A percentile compares a stretch with the other conserved stretches of the same genome.
phyloP scores from a whole-genome alignment of 257 asterid genomes.

The Striga asiatica region DNA sequence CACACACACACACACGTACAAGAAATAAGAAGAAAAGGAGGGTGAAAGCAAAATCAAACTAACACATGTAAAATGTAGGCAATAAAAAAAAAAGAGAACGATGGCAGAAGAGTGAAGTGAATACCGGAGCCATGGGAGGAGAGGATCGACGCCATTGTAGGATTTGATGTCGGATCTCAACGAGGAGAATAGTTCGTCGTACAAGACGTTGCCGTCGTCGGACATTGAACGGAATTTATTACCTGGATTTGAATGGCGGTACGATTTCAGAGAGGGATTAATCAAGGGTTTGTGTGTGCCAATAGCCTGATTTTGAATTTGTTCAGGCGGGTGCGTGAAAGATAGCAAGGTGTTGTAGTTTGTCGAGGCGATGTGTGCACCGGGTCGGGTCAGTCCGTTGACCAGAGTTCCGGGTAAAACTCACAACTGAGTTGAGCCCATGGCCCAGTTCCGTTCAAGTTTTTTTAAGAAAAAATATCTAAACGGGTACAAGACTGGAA shows the following conservation, averaged over 20 bases:
- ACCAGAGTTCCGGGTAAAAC: no score
- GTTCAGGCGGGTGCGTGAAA: slow-evolving; percentile 16
- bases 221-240: slow-evolving; percentile 27
- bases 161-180: slow-evolving; percentile 68
- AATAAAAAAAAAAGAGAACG: neutral
- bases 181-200: slow-evolving; percentile 53
- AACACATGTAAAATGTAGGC: neutral
- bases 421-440: no score
- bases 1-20: no score
- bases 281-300: neutral
- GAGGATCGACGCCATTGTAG: slow-evolving; percentile 67
- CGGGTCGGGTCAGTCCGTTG: no score
- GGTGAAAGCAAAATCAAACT: neutral
- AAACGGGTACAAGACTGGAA: no score
- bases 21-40: neutral
- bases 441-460: no score
- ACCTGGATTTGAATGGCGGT: slow-evolving; percentile 12
- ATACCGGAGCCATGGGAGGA: slow-evolving; percentile 93
- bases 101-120: neutral
- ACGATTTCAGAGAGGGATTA: neutral
- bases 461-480: no score
- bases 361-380: neutral
- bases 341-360: neutral
- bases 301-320: slow-evolving; percentile 26
- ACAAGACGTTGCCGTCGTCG: slow-evolving; percentile 22